Evolutionary conservation across 306 rosid species (phyloP), one percentile per base, ranked within the genome.

Genomic region (Ormosia semicastrata): DNA sequence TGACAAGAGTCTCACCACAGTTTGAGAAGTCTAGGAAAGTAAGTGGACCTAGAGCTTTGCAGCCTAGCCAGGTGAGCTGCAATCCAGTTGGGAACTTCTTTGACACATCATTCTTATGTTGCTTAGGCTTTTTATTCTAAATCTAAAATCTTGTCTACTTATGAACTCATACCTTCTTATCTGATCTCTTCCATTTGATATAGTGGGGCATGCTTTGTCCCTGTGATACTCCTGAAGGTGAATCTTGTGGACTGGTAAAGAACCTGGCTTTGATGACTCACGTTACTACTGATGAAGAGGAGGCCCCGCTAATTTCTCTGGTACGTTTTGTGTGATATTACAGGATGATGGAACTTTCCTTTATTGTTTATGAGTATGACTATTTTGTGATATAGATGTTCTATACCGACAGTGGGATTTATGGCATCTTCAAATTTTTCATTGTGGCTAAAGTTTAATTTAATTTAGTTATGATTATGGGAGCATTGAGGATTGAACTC

Each of bases 161-260:
- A 44, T n/a, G 29, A 56, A 36, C 33, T 75, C 39, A 8, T 75
- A 4, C 15, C 34, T 77, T 50, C 14, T 32, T 53, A 53, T 79
- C 29, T 84, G 12, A 60, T 53, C 15, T 82, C 39, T 34, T 71
- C 33, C 41, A 71, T 74, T 49, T 80, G 70, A 71, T 81, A 75
- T 49, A 94, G 98, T 95, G 99, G 99, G 99, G 99, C 64, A 95
- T 95, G 99, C 99, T 93, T 76, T 95, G 99, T 84, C 99, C 99
- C 17, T 95, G 99, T 66, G 99, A 95, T 85, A 95, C 99, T 81
- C 99, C 99, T 44, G 99, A 95, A 85, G 99, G 99, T 46, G 99
- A 93, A 85, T 81, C 92, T 62, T 93, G 98, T 87, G 99, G 99
- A 79, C 93, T 95, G 41, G 98, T 95, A 29, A 95, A 95, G 89